These are phyloP conservation scores for Dillenia suffruticosa DNA, from an alignment of 164 flowering plant genomes.

Conservation along the genomic window DNA sequence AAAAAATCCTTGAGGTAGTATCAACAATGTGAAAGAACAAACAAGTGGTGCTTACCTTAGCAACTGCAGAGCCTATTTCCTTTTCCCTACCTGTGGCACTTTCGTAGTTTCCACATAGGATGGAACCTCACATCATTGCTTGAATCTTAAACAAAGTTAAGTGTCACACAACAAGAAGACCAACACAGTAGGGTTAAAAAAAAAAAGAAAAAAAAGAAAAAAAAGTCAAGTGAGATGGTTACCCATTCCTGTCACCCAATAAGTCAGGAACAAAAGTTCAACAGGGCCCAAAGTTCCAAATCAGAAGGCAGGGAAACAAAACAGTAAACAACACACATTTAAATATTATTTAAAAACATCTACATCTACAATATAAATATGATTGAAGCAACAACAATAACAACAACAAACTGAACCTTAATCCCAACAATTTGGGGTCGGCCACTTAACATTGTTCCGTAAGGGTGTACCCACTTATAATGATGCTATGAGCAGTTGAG, in stretches of 20 bases:
- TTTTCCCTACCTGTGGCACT: constrained; percentile 87
- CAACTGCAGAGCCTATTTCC: constrained; percentile 79
- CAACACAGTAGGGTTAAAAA: no score
- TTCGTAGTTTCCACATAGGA: constrained; percentile 92
- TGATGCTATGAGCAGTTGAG: constrained; percentile 77
- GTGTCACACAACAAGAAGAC: background rate
- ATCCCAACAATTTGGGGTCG: constrained; percentile 94
- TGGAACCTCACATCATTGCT: constrained; percentile 61
- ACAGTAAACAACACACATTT: background rate
- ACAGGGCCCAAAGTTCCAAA: constrained; percentile 95
- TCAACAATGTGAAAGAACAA: no score
- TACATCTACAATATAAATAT: background rate
- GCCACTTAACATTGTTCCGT: constrained; percentile 52
- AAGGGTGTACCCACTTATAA: constrained; percentile 8
- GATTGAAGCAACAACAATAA: constrained; percentile 33
- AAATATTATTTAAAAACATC: background rate
- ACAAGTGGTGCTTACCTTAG: constrained; percentile 50
- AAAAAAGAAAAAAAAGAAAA: no score
- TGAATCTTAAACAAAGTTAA: constrained; percentile 50
- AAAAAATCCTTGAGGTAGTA: no score
- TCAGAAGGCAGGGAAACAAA: constrained; percentile 5
- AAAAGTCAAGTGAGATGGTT: constrained; percentile 8
- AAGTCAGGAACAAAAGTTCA: constrained; percentile 84
- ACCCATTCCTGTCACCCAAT: constrained; percentile 85
- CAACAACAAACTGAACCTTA: no score